Conservation (phyloP, 768 basidiomycete species). For the Suillus decipiens region DNA sequence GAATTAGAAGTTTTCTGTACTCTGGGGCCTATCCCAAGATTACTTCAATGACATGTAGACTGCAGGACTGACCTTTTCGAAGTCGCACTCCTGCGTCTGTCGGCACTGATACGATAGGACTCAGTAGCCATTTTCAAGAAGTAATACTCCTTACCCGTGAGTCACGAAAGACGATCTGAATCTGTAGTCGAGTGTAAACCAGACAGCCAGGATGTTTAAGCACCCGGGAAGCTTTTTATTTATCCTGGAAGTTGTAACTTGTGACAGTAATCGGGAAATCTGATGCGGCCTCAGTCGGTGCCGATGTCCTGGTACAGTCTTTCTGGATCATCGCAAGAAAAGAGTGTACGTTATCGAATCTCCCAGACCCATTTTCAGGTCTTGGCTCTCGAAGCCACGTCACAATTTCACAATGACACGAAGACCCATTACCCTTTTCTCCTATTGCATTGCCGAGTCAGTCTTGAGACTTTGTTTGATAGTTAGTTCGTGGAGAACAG, state of each 20-base stretch:
- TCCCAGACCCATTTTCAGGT: neutral
- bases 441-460: neutral
- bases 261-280: neutral
- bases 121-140: constrained; percentile 2
- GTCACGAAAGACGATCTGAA: neutral
- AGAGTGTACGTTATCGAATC: neutral
- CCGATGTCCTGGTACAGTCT: neutral
- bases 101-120: constrained; percentile 55
- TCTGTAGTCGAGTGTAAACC: neutral
- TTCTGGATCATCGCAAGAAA: neutral
- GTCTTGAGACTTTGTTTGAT: too few species aligned
- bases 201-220: neutral
- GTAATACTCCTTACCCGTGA: neutral
- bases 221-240: neutral
- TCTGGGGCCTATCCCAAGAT: constrained; percentile 69
- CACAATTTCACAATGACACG: neutral
- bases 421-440: neutral
- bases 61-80: constrained; percentile 39
- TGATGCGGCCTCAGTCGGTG: neutral
- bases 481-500: neutral
- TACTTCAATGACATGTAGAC: neutral
- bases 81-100: constrained; percentile 67
- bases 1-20: constrained; percentile 94
- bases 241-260: neutral
- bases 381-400: neutral